A percentile compares a stretch with the other conserved stretches of the same genome.
phyloP scores from a whole-genome alignment of 352 stramenopile genomes.

The Phytophthora pistaciae region DNA sequence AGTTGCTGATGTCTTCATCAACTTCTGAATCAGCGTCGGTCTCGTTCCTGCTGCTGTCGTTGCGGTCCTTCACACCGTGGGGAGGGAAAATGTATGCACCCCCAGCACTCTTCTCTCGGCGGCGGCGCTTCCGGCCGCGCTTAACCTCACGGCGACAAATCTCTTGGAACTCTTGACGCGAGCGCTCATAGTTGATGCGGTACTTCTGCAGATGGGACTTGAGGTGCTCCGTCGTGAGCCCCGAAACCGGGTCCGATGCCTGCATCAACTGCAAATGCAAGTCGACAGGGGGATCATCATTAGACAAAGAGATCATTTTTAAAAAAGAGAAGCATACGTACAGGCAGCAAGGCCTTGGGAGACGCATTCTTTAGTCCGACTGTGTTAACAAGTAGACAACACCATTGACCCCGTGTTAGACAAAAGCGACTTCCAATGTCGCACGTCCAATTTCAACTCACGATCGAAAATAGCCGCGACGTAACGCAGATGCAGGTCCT shows the following conservation, averaged over 20 bases:
- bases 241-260: constrained; percentile 41
- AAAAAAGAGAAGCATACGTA: too few species aligned
- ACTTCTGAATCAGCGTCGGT: constrained; percentile 11
- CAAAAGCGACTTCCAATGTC: constrained; percentile 2
- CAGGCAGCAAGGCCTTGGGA: constrained; percentile 69
- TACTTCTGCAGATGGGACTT: constrained; percentile 91
- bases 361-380: constrained; percentile 87
- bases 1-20: constrained; percentile 6
- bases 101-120: constrained; percentile 27
- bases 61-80: constrained; percentile 3
- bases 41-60: constrained; percentile 17
- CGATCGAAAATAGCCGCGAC: constrained; percentile 87
- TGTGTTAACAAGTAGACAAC: constrained; percentile 25
- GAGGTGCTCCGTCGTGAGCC: constrained; percentile 82
- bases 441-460: constrained; percentile 29
- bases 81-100: constrained; percentile 65
- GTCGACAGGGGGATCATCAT: too few species aligned
- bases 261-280: constrained; percentile 80
- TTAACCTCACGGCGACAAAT: constrained; percentile 74
- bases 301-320: too few species aligned
- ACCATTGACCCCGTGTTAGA: constrained; percentile 2
- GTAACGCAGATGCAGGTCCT: constrained; percentile 84
- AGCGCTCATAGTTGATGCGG: constrained; percentile 81
- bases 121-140: constrained; percentile 49
- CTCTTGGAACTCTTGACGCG: constrained; percentile 76